Base-by-base conservation (phyloP, 179 eudicot species). In the Pouteria campechiana region DNA sequence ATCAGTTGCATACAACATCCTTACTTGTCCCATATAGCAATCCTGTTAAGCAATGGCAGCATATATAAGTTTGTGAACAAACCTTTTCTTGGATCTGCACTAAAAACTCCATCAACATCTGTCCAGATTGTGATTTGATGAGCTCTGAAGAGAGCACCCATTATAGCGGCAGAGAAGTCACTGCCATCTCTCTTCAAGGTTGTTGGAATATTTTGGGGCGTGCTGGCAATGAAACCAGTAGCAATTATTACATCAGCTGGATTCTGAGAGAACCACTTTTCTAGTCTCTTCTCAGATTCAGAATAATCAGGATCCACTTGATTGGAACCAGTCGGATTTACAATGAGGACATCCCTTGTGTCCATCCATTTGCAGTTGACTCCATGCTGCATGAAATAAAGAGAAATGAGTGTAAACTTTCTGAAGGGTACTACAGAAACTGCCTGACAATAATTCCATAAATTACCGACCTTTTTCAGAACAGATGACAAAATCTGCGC, bases 61-160 rank as follows among this genome's bases (percentile, higher is more conserved):
- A n/a, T n/a, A n/a, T n/a, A n/a, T n/a, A n/a, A n/a, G n/a, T n/a
- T n/a, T 48, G 54, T 7, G 28, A 35, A 54, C 66, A 63, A 39
- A 92, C 99, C 99, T 92, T 92, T 92, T 59, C 99, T 80, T 25
- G 99, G 99, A 52, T 92, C 99, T 31, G 99, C 99, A 72, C 94
- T 92, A 48, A 77, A 92, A 5, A 92, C 93, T 43, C 96, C 99
- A 60, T 92, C 80, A 41, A 92, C 99, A 64, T 92, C 99, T 5
- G 99, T 92, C 99, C 99, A 92, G 36, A 92, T 88, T 46, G 99
- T 92, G 57, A 92, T 89, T 72, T 88, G 93, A 45, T 83, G 65
- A 21, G 96, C 96, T 69, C 64, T 76, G 53, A 80, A 66, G 41
- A 92, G 78, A 58, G 99, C 85, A 43, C 95, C 96, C 96, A 92